Evolutionary conservation across 2,329 filamentous ascomycete species (phyloP), one percentile per base, ranked within the genome.

Genomic region (Trichoderma afroharzianum): DNA sequence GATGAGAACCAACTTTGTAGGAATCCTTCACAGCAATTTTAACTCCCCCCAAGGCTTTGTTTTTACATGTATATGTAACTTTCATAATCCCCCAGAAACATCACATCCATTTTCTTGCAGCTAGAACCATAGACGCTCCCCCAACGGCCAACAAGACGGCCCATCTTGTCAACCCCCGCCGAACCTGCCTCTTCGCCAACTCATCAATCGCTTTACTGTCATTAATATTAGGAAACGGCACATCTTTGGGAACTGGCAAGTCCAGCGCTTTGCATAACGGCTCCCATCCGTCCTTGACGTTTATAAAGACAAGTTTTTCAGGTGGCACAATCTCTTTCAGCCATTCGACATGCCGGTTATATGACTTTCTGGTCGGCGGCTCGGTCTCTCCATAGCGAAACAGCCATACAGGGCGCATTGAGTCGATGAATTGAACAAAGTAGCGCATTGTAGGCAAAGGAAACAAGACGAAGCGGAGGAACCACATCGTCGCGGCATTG

Each of bases 401-500:
- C 6, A 76, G 21, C 4, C 43, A 63, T 11, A 47, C 30, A 11
- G 7, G 30, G 5, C 47, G 15, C 21, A 39, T 66, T 36, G 30
- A 21, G 21, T 57, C 47, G 21, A 66, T 66, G 36, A 73, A 73
- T 28, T 63, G 66, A 2, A 68, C 64, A 26, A 76, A 75, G 47
- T 67, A 72, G 4, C 75, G 59, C 64, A 74, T 61, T 5, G 72
- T 72, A 4, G 75, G 75, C 1, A 76, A 2, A 0, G 68, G 72
- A 24, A 72, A 74, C 6, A 76, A 68, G 12, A 73, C 69, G 30
- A 76, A 70, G 4, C 73, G 73, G 12, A 76, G 73, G 59, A 75
- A 75, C 67, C 68, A 64, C 61, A 69, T 68, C 2, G 71, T 72
- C 26, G 70, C 14, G 0, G 69, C 63, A 12, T 53, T 33, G n/a